Evolutionary conservation across 495 filamentous ascomycete genomes (phyloP).

Genomic region (Aspergillus nanangensis): DNA sequence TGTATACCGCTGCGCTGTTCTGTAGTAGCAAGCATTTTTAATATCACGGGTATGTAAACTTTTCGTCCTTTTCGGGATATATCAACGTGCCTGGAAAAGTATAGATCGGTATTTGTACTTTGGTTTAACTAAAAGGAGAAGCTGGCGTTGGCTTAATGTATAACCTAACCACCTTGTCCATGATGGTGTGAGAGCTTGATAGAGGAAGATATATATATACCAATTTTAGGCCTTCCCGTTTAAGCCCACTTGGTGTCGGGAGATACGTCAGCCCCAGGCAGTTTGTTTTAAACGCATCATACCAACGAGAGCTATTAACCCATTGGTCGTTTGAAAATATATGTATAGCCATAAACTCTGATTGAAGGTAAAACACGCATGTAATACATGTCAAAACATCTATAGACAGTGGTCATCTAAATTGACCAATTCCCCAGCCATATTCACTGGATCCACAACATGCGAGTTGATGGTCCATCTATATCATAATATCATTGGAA

Average conservation of each 20-base stretch:
- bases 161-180: no score
- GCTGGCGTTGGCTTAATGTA: no score
- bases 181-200: not conserved
- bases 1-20: no score
- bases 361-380: not conserved
- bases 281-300: not conserved
- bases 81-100: no score
- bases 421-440: constrained; percentile 35
- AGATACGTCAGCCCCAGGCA: no score
- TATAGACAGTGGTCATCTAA: constrained; percentile 35
- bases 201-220: not conserved
- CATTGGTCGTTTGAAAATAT: not conserved
- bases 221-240: not conserved
- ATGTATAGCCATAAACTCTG: no score
- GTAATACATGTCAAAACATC: not conserved
- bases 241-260: no score
- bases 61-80: no score
- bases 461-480: constrained; percentile 6
- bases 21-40: no score
- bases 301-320: not conserved
- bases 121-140: no score
- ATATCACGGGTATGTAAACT: no score
- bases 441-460: constrained; percentile 5
- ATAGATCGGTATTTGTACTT: no score
- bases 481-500: constrained; percentile 11